Conservation (phyloP, 2,329 filamentous ascomycete species). For the Hysterium pulicare region DNA sequence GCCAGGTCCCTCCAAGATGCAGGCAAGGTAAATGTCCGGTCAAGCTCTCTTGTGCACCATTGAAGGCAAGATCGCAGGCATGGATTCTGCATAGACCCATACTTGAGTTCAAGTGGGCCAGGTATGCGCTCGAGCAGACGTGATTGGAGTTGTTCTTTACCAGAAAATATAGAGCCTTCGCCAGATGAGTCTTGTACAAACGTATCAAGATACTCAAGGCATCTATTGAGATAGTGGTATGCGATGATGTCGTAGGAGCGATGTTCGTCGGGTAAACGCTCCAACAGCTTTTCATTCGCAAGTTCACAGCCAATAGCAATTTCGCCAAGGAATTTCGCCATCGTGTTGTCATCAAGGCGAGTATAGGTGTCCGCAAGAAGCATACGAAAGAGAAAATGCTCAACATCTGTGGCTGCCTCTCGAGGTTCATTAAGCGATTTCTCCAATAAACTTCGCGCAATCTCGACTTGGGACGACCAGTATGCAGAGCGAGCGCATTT, state of each 20-base stretch:
- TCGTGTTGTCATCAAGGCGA: constrained; percentile 4
- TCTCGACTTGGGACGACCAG: constrained; percentile 6
- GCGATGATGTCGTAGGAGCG: constrained; percentile 8
- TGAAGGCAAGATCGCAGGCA: background rate
- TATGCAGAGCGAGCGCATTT: constrained; percentile 5
- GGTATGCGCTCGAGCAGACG: constrained; percentile 8
- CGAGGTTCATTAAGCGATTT: constrained; percentile 5
- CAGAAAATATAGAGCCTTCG: constrained; percentile 5
- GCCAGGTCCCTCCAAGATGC: background rate
- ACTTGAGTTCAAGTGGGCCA: constrained; percentile 4
- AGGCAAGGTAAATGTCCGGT: background rate
- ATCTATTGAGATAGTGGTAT: constrained; percentile 11
- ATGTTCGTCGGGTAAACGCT: constrained; percentile 5
- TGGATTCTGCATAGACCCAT: background rate
- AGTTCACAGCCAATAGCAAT: constrained; percentile 9
- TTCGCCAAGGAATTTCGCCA: constrained; percentile 5
- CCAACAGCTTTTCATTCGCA: constrained; percentile 7
- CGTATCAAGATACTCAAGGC: constrained; percentile 7
- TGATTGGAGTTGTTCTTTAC: constrained; percentile 8
- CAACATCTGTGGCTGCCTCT: constrained; percentile 5
- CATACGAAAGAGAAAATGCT: constrained; percentile 11
- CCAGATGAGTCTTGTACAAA: constrained; percentile 7
- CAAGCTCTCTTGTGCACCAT: background rate
- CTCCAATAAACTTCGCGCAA: constrained; percentile 5
- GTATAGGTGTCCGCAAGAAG: constrained; percentile 9